These are phyloP conservation scores for Fraxinus albicans DNA, from an alignment of 305 asterid genomes.

Conservation along the genomic window DNA sequence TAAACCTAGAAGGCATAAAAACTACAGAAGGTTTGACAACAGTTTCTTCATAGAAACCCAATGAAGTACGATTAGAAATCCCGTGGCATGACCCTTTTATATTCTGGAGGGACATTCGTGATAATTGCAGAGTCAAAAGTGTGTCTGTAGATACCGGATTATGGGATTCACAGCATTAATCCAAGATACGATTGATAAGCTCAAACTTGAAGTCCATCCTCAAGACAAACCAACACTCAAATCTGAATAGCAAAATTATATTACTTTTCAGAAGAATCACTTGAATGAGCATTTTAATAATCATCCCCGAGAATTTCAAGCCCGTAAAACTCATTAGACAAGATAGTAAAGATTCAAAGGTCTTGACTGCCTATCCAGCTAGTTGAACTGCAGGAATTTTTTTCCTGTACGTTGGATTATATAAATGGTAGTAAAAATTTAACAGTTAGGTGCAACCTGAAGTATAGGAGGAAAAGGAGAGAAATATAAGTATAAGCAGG, in stretches of 20 bases:
- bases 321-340: neutral
- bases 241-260: neutral
- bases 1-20: neutral
- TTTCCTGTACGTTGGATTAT: neutral
- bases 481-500: neutral
- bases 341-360: neutral
- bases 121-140: neutral
- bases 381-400: neutral
- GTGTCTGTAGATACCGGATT: neutral
- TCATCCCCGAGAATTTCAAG: neutral
- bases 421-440: neutral
- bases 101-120: neutral
- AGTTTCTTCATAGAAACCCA: neutral
- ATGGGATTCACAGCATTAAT: neutral
- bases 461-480: neutral
- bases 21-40: neutral
- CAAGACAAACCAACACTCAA: neutral
- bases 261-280: neutral
- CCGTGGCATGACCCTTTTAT: neutral
- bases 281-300: neutral
- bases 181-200: neutral
- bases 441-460: neutral
- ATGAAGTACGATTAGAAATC: neutral
- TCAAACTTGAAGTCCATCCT: neutral
- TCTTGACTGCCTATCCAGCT: neutral